A percentile compares a stretch with the other conserved stretches of the same genome.
Conservation (phyloP, 352 stramenopile genomes). For the Globisporangium abappressorium region DNA sequence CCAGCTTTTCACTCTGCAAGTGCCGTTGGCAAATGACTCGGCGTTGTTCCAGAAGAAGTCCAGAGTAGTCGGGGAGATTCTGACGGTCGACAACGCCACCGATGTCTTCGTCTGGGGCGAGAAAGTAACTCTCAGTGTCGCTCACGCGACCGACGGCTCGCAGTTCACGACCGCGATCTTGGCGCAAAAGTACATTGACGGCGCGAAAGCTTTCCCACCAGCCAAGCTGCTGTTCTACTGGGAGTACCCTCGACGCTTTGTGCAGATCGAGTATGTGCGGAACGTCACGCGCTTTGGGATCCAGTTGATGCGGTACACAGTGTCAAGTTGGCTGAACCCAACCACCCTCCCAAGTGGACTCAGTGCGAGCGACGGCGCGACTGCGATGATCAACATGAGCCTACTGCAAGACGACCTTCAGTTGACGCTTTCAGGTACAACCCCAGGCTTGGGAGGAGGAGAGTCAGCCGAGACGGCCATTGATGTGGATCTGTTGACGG, state of each 20-base stretch:
- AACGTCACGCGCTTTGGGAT: slow-evolving; percentile 57
- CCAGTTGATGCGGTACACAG: slow-evolving; percentile 42
- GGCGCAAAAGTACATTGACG: slow-evolving; percentile 17
- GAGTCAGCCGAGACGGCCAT: slow-evolving; percentile 17
- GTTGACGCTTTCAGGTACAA: slow-evolving; percentile 19
- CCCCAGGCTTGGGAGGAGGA: background rate
- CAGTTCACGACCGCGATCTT: slow-evolving; percentile 55
- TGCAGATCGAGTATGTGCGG: slow-evolving; percentile 31
- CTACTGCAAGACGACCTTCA: slow-evolving; percentile 42
- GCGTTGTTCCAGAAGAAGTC: slow-evolving; percentile 32
- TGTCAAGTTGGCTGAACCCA: slow-evolving; percentile 36
- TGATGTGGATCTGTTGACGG: slow-evolving; percentile 50
- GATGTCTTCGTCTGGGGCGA: slow-evolving; percentile 29
- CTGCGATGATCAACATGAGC: slow-evolving; percentile 41
- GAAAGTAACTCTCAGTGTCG: slow-evolving; percentile 21
- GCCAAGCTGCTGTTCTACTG: slow-evolving; percentile 55
- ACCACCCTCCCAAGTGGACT: slow-evolving; percentile 35
- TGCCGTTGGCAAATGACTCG: slow-evolving; percentile 25
- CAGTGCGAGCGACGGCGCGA: background rate
- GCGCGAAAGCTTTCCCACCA: slow-evolving; percentile 29
- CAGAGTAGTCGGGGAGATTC: slow-evolving; percentile 36
- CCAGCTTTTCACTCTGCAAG: slow-evolving; percentile 18
- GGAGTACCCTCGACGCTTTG: slow-evolving; percentile 38
- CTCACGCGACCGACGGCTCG: slow-evolving; percentile 45
- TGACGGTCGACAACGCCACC: slow-evolving; percentile 33